Evolutionary conservation across 2,329 filamentous ascomycete species (phyloP).

Genomic region (Aspergillus candidus): DNA sequence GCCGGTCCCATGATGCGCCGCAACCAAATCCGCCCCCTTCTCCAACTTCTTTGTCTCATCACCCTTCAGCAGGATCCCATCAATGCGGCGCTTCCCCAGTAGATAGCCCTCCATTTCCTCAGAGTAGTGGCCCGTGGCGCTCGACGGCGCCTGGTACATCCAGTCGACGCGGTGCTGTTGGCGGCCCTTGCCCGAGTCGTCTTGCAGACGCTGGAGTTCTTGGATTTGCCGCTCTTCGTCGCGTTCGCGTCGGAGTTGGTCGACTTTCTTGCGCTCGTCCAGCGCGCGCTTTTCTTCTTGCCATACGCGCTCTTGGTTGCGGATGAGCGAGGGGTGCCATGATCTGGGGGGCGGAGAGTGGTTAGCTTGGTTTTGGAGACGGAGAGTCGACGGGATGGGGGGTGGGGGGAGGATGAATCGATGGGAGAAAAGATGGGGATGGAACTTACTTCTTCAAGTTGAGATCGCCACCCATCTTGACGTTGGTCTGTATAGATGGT

Average conservation of each 20-base stretch:
- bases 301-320: constrained; percentile 87
- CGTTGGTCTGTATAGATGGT: neutral
- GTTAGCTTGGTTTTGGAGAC: constrained; percentile 2
- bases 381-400: too few species aligned
- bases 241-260: constrained; percentile 85
- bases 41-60: constrained; percentile 74
- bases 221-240: constrained; percentile 90
- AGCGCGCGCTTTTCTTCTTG: constrained; percentile 87
- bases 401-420: neutral
- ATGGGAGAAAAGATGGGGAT: neutral
- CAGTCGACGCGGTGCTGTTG: constrained; percentile 83
- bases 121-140: constrained; percentile 60
- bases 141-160: constrained; percentile 91
- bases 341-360: constrained; percentile 45
- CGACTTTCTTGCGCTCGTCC: constrained; percentile 88
- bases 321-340: constrained; percentile 86
- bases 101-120: constrained; percentile 94
- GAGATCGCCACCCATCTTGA: constrained; percentile 85
- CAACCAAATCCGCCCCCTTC: constrained; percentile 51
- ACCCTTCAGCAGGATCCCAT: constrained; percentile 70
- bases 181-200: constrained; percentile 77
- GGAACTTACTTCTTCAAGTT: constrained; percentile 71
- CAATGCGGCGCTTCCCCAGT: constrained; percentile 85
- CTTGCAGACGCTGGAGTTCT: constrained; percentile 83
- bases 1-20: constrained; percentile 10